Base-by-base conservation (phyloP, 1,139 yeast species). In the Taphrina wiesneri region DNA sequence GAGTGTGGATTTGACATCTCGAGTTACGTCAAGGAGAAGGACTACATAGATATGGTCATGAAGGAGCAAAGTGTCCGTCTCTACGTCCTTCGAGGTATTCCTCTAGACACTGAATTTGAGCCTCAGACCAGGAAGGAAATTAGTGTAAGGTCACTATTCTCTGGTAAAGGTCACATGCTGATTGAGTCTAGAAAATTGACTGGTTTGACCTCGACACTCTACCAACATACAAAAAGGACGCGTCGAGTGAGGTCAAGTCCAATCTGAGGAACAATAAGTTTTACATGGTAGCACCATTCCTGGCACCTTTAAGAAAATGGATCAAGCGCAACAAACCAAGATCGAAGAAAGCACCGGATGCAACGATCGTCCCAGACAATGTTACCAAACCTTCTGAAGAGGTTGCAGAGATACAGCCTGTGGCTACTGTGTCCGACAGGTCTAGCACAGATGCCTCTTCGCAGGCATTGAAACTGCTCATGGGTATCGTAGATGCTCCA, bases 1-100 rank as follows among this genome's bases (percentile, higher is more conserved):
- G 99, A 95, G 75, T 93, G 92, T n/a, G 97, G 99, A 0, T 91
- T 87, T 73, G 95, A 92, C 76, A 86, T 90, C 60, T 77, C 85
- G 3, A 85, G 85, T 13, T 83, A 82, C 71, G 81, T 92, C 63
- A 83, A 84, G 69, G 87, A 86, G 69, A 82, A 86, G 43, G 92
- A 88, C 67, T 89, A 83, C 69, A 82, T 91, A 63, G 98, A 93
- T 74, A 83, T 96, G 74, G 89, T 90, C 6, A 84, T 90, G 46
- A 80, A 81, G 63, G 96, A 95, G 13, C 93, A 93, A 75, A 90
- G 90, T 75, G 89, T 89, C 75, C 87, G 91, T 73, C 88, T 95
- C 36, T 95, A 84, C 74, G 78, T 93, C 68, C 86, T 90, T 26
- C 83, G 83, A 57, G 88, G 88, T 67, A 88, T 95, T 0, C 93